Conservation (phyloP, 257 asterid species). For the Petrea volubilis region DNA sequence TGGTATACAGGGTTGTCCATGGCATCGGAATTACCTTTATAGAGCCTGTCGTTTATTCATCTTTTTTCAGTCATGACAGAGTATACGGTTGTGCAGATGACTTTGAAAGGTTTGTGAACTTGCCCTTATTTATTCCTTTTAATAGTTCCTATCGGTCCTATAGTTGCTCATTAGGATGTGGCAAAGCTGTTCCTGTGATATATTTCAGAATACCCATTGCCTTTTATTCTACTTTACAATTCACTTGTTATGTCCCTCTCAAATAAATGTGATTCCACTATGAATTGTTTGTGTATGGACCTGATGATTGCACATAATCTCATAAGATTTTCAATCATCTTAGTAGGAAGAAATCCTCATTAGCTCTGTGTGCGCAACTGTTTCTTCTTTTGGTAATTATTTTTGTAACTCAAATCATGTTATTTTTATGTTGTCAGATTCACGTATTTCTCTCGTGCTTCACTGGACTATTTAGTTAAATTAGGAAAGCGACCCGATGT, state of each 20-base stretch:
- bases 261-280: not conserved
- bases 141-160: conserved; percentile 6
- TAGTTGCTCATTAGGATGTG: conserved; percentile 12
- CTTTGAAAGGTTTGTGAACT: conserved; percentile 67
- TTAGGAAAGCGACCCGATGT: conserved; percentile 82
- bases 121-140: not conserved
- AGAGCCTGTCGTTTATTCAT: conserved; percentile 69
- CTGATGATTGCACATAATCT: not conserved
- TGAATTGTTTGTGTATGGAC: not conserved
- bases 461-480: conserved; percentile 79
- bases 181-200: not conserved
- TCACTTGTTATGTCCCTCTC: conserved; percentile 3
- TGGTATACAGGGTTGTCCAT: conserved; percentile 61
- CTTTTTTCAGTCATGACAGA: conserved; percentile 60
- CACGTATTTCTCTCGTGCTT: conserved; percentile 83
- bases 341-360: not conserved
- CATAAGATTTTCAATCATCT: not conserved
- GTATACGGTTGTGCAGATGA: conserved; percentile 73
- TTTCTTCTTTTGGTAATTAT: conserved; percentile 4
- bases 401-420: conserved; percentile 8
- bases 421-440: conserved; percentile 56
- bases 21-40: conserved; percentile 86
- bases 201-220: not conserved
- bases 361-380: conserved; percentile 12
- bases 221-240: conserved; percentile 9